Conservation (phyloP, 2,329 filamentous ascomycete genomes). For the Malbranchea cinnamomea region DNA sequence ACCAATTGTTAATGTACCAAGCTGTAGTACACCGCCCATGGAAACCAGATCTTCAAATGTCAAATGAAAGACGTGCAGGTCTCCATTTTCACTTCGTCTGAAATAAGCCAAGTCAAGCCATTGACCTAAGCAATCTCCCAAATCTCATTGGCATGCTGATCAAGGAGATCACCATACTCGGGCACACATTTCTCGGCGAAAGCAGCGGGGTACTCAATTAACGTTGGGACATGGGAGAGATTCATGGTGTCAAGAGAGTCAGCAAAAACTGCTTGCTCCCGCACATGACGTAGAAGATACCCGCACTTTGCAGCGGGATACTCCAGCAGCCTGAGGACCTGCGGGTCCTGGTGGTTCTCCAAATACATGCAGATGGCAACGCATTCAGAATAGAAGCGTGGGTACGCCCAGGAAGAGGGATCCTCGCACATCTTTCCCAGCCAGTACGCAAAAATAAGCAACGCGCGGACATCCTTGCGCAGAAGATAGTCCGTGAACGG, state of each 20-base stretch:
- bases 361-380: constrained; percentile 24
- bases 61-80: no score
- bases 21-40: no score
- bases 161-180: no score
- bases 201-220: no score
- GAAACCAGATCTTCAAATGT: no score
- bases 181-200: no score
- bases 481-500: constrained; percentile 17
- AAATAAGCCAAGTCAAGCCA: no score
- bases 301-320: constrained; percentile 21
- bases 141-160: no score
- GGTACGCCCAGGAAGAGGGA: constrained; percentile 18
- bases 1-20: no score
- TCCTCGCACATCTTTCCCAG: constrained; percentile 16
- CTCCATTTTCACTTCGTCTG: no score
- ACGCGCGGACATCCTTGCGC: constrained; percentile 18
- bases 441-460: constrained; percentile 23
- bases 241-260: constrained; percentile 5
- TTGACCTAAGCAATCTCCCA: no score
- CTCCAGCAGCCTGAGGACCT: constrained; percentile 17
- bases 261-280: constrained; percentile 9
- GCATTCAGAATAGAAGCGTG: constrained; percentile 20
- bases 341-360: constrained; percentile 16
- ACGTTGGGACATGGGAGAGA: constrained; percentile 1
- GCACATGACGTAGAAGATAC: constrained; percentile 17